Percentiles rank a stretch among this genome's conserved stretches.
Evolutionary conservation across 345 rosid genomes (phyloP).

Genomic region (Eutrema japonicum): DNA sequence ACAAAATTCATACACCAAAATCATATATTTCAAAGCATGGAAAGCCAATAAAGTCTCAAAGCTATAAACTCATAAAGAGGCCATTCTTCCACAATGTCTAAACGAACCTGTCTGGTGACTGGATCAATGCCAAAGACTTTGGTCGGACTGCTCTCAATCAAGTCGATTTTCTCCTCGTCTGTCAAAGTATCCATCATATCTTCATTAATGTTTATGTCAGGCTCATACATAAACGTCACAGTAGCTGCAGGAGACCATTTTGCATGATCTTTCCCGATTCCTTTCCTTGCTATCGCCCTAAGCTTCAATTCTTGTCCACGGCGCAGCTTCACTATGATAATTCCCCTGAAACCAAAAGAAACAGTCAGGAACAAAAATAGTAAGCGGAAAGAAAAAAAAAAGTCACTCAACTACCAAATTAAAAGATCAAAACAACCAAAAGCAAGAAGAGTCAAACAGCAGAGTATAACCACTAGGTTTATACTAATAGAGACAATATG

Average conservation of each 20-base stretch:
- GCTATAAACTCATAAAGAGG: constrained; percentile 1
- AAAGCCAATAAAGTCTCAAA: constrained; percentile 3
- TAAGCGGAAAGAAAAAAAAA: not conserved
- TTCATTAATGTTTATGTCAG: constrained; percentile 88
- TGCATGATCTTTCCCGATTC: constrained; percentile 96
- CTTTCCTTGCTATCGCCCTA: constrained; percentile 94
- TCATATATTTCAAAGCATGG: not conserved
- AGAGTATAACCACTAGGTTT: not conserved
- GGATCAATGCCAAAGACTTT: constrained; percentile 79
- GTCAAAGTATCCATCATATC: constrained; percentile 83
- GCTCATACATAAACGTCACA: no score
- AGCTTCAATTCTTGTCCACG: constrained; percentile 87
- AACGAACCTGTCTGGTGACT: constrained; percentile 65
- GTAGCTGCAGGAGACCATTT: constrained; percentile 99
- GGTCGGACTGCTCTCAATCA: constrained; percentile 92
- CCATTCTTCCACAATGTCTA: not conserved
- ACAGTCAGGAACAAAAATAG: not conserved
- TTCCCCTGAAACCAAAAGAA: constrained; percentile 61
- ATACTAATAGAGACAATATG: not conserved
- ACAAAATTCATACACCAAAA: not conserved
- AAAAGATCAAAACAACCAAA: constrained; percentile 1
- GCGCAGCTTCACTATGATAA: constrained; percentile 84
- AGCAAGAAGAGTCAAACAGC: not conserved
- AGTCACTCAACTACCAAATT: not conserved
- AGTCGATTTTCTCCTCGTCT: constrained; percentile 66